Evolutionary conservation across 2,329 filamentous ascomycete species (phyloP).

Genomic region (Cladosporium sp.): DNA sequence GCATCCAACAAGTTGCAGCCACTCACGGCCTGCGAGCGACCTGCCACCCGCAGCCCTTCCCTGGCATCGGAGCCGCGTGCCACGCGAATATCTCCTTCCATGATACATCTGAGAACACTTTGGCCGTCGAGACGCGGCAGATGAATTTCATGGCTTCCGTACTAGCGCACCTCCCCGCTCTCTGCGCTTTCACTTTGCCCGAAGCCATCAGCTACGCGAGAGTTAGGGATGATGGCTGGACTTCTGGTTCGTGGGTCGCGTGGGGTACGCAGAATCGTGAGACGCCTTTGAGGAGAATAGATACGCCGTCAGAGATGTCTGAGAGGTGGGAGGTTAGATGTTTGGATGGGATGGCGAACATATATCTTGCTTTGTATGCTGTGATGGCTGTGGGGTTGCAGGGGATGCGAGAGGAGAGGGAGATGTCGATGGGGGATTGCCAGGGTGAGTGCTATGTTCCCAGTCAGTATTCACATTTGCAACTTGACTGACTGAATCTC

Average conservation of each 20-base stretch:
- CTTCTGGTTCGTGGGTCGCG: constrained; percentile 71
- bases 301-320: constrained; percentile 25
- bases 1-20: constrained; percentile 62
- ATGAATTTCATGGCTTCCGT: constrained; percentile 67
- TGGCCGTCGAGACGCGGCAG: constrained; percentile 42
- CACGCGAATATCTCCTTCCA: constrained; percentile 72
- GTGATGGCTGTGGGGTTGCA: constrained; percentile 57
- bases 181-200: constrained; percentile 67
- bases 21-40: constrained; percentile 63
- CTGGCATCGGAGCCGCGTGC: constrained; percentile 58
- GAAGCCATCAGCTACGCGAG: constrained; percentile 66
- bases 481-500: neutral
- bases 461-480: neutral
- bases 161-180: constrained; percentile 58
- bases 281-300: constrained; percentile 64
- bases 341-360: constrained; percentile 75
- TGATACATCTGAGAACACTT: constrained; percentile 54
- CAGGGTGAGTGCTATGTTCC: constrained; percentile 20
- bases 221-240: constrained; percentile 66
- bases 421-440: constrained; percentile 53
- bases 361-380: constrained; percentile 64
- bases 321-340: constrained; percentile 75
- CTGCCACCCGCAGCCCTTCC: constrained; percentile 67
- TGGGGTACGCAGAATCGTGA: constrained; percentile 84
- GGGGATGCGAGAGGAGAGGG: constrained; percentile 47